Conservation (phyloP, 2,329 filamentous ascomycete genomes). For the Neurospora crassa region DNA sequence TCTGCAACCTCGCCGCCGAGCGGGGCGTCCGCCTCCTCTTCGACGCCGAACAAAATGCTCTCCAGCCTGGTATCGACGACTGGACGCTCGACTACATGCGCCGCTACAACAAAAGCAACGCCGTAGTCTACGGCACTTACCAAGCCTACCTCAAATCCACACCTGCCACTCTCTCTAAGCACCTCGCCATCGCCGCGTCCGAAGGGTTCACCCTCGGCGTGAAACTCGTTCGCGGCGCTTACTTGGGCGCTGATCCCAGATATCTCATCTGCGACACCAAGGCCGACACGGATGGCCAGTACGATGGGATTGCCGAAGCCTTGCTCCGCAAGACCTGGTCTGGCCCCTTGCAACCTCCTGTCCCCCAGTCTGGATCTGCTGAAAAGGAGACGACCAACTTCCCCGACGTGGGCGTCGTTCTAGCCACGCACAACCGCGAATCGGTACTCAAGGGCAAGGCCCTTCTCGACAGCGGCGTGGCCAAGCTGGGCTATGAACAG, state of each 20-base stretch:
- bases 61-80: conserved; percentile 71
- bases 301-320: conserved; percentile 60
- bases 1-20: conserved; percentile 62
- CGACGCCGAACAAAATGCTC: conserved; percentile 73
- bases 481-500: conserved; percentile 24
- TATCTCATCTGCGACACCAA: conserved; percentile 65
- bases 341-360: conserved; percentile 35
- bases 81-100: conserved; percentile 73
- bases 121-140: conserved; percentile 73
- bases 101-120: conserved; percentile 56
- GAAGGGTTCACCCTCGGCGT: conserved; percentile 60
- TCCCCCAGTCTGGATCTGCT: conserved; percentile 2
- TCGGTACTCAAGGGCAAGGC: conserved; percentile 52
- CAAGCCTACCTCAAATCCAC: conserved; percentile 65
- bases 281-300: conserved; percentile 59
- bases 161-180: conserved; percentile 44
- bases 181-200: conserved; percentile 48
- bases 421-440: conserved; percentile 75
- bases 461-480: conserved; percentile 36
- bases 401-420: conserved; percentile 53
- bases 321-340: conserved; percentile 58
- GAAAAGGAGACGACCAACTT: conserved; percentile 29
- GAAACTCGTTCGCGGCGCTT: conserved; percentile 69
- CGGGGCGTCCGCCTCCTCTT: conserved; percentile 68
- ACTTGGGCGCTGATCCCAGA: conserved; percentile 60